Evolutionary conservation across 2,329 filamentous ascomycete genomes (phyloP).

Genomic region (Neonectria coccinea): DNA sequence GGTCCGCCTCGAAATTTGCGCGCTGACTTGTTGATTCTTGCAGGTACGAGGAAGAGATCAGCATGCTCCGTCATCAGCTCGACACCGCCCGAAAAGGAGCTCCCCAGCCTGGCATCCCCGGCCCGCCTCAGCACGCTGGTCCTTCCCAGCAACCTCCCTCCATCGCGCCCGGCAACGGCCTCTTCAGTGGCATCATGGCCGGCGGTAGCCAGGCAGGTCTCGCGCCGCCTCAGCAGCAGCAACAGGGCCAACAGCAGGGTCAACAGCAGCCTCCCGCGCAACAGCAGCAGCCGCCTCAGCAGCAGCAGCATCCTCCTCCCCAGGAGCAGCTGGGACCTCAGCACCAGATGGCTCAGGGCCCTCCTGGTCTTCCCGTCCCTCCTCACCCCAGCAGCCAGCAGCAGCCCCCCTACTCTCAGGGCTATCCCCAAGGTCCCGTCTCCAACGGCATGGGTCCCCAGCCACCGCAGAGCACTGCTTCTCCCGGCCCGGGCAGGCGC

Average conservation of each 20-base stretch:
- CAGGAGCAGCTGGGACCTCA: slow-evolving; percentile 70
- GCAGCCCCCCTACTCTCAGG: slow-evolving; percentile 80
- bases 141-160: slow-evolving; percentile 88
- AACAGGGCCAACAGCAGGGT: slow-evolving; percentile 61
- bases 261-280: slow-evolving; percentile 66
- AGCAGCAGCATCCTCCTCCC: slow-evolving; percentile 69
- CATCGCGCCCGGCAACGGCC: slow-evolving; percentile 89
- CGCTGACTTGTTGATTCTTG: slow-evolving; percentile 22
- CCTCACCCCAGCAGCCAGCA: slow-evolving; percentile 72
- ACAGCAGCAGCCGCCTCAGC: slow-evolving; percentile 55
- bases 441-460: slow-evolving; percentile 83
- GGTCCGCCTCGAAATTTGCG: background rate
- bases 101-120: slow-evolving; percentile 70
- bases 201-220: slow-evolving; percentile 86
- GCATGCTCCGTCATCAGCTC: slow-evolving; percentile 87
- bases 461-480: slow-evolving; percentile 85
- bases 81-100: slow-evolving; percentile 76
- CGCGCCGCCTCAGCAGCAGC: slow-evolving; percentile 80
- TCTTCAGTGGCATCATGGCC: slow-evolving; percentile 97
- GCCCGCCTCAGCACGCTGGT: slow-evolving; percentile 79
- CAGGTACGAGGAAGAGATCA: slow-evolving; percentile 95
- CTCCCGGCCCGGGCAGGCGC: slow-evolving; percentile 84
- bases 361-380: slow-evolving; percentile 71
- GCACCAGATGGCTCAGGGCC: slow-evolving; percentile 77
- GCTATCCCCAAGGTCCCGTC: slow-evolving; percentile 69